Conservation (phyloP, 805 yeast genomes). For the Danielia reshetovae region DNA sequence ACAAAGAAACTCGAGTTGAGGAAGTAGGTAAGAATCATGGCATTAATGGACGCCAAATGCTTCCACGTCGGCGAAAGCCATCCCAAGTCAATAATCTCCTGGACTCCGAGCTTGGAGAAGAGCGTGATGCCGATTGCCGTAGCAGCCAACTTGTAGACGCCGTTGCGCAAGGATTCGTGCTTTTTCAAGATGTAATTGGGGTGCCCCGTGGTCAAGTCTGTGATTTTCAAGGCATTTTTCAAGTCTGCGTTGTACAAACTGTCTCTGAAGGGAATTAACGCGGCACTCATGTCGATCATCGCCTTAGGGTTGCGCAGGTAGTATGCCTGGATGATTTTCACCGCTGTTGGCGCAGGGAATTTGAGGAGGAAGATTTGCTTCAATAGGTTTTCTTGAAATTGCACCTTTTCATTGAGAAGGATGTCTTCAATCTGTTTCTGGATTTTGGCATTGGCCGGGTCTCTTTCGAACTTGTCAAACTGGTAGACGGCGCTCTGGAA, state of each 20-base stretch:
- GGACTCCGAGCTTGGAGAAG: constrained; percentile 40
- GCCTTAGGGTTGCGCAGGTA: constrained; percentile 22
- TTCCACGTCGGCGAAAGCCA: constrained; percentile 36
- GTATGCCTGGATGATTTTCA: constrained; percentile 24
- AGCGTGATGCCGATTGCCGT: constrained; percentile 32
- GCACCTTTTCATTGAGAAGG: constrained; percentile 17
- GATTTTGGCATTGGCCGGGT: constrained; percentile 19
- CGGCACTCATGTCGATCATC: constrained; percentile 33
- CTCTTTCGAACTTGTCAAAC: constrained; percentile 22
- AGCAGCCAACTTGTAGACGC: constrained; percentile 28
- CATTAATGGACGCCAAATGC: constrained; percentile 44
- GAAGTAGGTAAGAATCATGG: constrained; percentile 38
- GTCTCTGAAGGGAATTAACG: constrained; percentile 61
- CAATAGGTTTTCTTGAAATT: constrained; percentile 23
- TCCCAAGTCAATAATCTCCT: constrained; percentile 34
- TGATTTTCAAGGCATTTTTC: constrained; percentile 49
- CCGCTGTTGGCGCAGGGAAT: constrained; percentile 28
- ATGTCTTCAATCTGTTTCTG: constrained; percentile 19
- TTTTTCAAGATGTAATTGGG: constrained; percentile 41
- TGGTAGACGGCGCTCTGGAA: constrained; percentile 16
- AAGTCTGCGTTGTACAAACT: constrained; percentile 58
- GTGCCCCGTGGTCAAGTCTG: constrained; percentile 61
- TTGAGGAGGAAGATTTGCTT: constrained; percentile 27
- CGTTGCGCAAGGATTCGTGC: constrained; percentile 26
- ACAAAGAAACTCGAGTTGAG: constrained; percentile 39